Base-by-base conservation (phyloP, 177 flowering plant species). In the Tripterygium wilfordii region DNA sequence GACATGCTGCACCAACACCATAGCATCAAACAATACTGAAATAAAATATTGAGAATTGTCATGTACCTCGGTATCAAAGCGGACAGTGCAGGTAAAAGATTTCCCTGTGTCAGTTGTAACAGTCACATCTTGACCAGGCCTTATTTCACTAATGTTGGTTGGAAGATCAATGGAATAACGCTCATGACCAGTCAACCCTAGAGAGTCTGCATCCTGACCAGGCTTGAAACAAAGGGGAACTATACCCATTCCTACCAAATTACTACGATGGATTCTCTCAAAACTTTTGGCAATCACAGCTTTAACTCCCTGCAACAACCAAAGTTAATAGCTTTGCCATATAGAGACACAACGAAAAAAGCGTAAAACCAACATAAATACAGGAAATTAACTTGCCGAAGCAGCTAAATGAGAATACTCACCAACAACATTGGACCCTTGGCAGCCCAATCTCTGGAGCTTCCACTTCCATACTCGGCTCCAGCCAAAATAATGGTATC, bases 381-480 rank as follows among this genome's bases (percentile, higher is more conserved):
- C 30, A 19, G 9, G 23, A 32, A 49, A 17, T 15, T 12, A 36
- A 10, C 21, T 19, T 10, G n/a, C 3, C 26, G 14, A 7, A 40
- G 28, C 13, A 22, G 18, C 8, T 12, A 26, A 4, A 45, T 8
- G 16, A 3, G 13, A 38, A 38, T 19, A 66, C 77, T 67, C 30
- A 90, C 96, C 88, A 71, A 56, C 37, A 90, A 52, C 97, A 88
- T 84, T 30, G 97, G 97, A 18, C 97, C 97, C 79, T 90, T 90
- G 42, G 97, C 97, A 54, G 97, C 97, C 96, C 96, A 90, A 67
- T 90, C 97, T 24, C 97, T 64, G 45, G 97, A 90, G 71, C 97
- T 90, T 60, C 97, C 97, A 76, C 97, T 90, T 42, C 97, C 96
- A 66, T 88, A 90, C 65, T 90, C 96, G 15, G 95, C 89, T 57